phyloP scores from a whole-genome alignment of 257 asterid species.

The Petunia axillaris region DNA sequence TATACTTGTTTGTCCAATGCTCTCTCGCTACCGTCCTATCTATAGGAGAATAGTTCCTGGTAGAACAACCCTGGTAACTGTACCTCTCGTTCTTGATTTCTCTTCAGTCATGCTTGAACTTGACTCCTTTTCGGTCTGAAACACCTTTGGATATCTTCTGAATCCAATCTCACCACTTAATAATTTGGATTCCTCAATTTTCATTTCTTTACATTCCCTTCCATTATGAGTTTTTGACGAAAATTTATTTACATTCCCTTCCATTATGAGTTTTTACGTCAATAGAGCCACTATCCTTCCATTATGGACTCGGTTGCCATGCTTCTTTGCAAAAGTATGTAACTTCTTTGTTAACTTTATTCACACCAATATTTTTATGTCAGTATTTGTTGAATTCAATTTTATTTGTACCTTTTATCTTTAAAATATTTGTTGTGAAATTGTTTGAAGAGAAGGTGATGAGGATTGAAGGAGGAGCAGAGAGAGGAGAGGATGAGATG shows the following conservation, averaged over 20 bases:
- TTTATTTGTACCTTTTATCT: no score
- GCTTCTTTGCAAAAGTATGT: conserved; percentile 41
- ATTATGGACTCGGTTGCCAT: conserved; percentile 38
- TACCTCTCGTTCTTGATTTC: conserved; percentile 37
- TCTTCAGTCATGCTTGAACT: conserved; percentile 35
- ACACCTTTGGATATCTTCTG: conserved; percentile 49
- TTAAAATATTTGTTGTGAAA: no score
- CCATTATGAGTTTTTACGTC: conserved; percentile 36
- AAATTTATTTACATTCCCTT: conserved; percentile 39
- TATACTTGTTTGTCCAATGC: conserved; percentile 46
- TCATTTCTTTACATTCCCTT: conserved; percentile 40
- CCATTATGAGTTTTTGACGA: conserved; percentile 36
- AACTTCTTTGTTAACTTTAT: conserved; percentile 34
- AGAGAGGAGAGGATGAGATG: no score
- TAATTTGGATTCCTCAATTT: conserved; percentile 17
- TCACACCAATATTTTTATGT: no score
- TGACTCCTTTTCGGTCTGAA: conserved; percentile 49
- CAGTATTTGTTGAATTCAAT: no score
- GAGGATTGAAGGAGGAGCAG: no score
- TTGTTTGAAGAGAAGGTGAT: no score
- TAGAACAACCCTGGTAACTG: conserved; percentile 35
- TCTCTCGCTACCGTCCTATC: conserved; percentile 42
- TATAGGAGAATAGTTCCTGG: conserved; percentile 35
- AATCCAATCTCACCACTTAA: conserved; percentile 42
- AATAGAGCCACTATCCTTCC: conserved; percentile 38